Base-by-base conservation (phyloP, 208 protist species). In the Leishmania braziliensis region DNA sequence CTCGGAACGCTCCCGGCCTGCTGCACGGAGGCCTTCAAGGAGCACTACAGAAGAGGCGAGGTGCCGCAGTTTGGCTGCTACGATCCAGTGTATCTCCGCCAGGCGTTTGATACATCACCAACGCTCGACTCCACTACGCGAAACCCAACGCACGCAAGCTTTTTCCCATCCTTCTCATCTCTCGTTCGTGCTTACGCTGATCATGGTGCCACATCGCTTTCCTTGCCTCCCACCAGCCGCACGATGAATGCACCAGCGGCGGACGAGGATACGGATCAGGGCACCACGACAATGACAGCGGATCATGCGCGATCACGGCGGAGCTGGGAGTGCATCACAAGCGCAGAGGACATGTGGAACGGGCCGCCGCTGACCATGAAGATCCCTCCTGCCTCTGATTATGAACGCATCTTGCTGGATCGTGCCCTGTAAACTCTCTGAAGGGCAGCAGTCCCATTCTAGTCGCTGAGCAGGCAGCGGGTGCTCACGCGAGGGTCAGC, bases 371-470 rank as follows among this genome's bases (percentile, higher is more conserved):
- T 93, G 71, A 90, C 79, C 51, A 86, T 73, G 23, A 94, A 94
- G 62, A 88, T 93, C 0, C 92, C 92, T n/a, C 90, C 91, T 10
- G 92, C 92, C 50, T 60, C 77, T 8, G 92, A 96, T 83, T 96
- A 93, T 63, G 91, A 94, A 74, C 89, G 91, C 26, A 80, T 95
- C 26, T 81, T 96, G 69, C 72, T 93, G 36, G 82, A 89, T 69
- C 68, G 78, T 10, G n/a, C 73, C 23, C 39, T 9, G 23, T 56
- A 53, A 76, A 53, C 10, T 73, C 16, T 36, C 69, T n/a, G 46
- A 26, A 16, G 23, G 16, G 43, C 10, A 73, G 69, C 29, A 10
- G 36, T 5, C 26, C 48, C 9, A 51, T 33, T 26, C 69, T 36
- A 54, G 46, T 54, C 26, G 8, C 14, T n/a, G 69, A 29, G 48